Base-by-base conservation (phyloP, 2,329 filamentous ascomycete species). In the Verticillium zaregamsianum region DNA sequence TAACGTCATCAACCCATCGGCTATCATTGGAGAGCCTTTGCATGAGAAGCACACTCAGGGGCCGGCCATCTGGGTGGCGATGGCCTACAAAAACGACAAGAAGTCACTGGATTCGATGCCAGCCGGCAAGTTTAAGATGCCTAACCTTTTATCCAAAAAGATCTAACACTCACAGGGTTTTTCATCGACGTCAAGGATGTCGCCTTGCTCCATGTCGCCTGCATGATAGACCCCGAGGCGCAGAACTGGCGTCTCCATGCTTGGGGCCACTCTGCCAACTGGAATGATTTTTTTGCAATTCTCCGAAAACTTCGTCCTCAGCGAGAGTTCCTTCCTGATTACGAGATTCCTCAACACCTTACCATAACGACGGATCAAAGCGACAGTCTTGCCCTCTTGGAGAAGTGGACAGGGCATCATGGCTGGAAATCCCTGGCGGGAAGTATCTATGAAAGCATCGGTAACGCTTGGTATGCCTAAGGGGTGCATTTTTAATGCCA, bases 121-220 rank as follows among this genome's bases (percentile, higher is more conserved):
- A 8, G 14, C 54, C 12, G 25, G 54, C n/a, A 33, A 56, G 57
- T 58, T 28, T 28, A 28, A 28, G 5, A 28, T 28, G 28, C 28
- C 28, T 28, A 28, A 28, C 28, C 4, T 28, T 4, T 28, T 28
- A 28, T 28, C 28, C 28, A 6, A 28, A 5, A 28, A 5, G 28
- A 28, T 28, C 28, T 28, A 28, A 28, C 28, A 5, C 28, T 28
- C 28, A 5, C 28, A 67, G 67, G 61, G 14, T 65, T 62, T 40
- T 60, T 61, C 60, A 63, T 71, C 11, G 66, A 72, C 56, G 68
- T 73, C 7, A 63, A 68, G 59, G 71, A 75, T 59, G 60, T 62
- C 6, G 72, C 68, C 1, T 58, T 66, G 28, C 61, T 74, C 17
- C 72, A 75, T 45, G 65, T 74, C 3, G 70, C 69, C 2, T 68